Evolutionary conservation across 2,329 filamentous ascomycete species (phyloP), one percentile per base, ranked within the genome.

Genomic region (Madurella fahalii): DNA sequence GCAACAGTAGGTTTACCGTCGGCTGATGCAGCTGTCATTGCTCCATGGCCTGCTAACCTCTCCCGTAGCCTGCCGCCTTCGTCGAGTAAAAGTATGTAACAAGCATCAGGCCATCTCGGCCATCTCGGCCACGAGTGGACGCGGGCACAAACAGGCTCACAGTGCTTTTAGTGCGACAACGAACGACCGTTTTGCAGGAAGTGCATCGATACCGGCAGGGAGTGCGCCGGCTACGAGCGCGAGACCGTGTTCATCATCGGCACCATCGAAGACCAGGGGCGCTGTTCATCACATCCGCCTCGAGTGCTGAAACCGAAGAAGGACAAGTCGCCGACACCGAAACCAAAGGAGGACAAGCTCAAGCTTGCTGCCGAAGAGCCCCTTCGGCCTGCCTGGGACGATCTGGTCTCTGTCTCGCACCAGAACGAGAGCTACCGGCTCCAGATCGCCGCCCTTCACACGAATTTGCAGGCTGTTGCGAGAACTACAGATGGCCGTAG

Each of bases 201-300:
- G 64, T 87, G 84, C 65, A 71, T 75, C 53, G 74, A 78, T 61
- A 79, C 77, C 61, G 80, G 81, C 18, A 73, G 81, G 43, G 67
- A 76, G 54, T 87, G 84, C 62, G 84, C 50, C 62, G 84, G 84
- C 40, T 87, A 87, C 66, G 77, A 84, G 63, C 74, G 80, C 40
- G 78, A 85, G 64, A 78, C 78, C 15, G 77, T 85, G 53, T 87
- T 87, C 68, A 84, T 87, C 65, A 78, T 81, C 40, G 80, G 79
- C n/a, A 83, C 80, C 2, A 72, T 71, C 39, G 71, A 80, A 54
- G 76, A 75, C 56, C 77, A 74, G 54, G 80, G 80, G 11, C 75
- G 80, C 32, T 81, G 81, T 50, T 79, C 79, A 42, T 82, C 79
- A 2, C 80, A 83, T 54, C 80, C 80, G 2, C 75, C 74, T 5